These are phyloP conservation scores for Penicillium sp. DNA, from an alignment of 2,329 filamentous ascomycete genomes.

Conservation along the genomic window DNA sequence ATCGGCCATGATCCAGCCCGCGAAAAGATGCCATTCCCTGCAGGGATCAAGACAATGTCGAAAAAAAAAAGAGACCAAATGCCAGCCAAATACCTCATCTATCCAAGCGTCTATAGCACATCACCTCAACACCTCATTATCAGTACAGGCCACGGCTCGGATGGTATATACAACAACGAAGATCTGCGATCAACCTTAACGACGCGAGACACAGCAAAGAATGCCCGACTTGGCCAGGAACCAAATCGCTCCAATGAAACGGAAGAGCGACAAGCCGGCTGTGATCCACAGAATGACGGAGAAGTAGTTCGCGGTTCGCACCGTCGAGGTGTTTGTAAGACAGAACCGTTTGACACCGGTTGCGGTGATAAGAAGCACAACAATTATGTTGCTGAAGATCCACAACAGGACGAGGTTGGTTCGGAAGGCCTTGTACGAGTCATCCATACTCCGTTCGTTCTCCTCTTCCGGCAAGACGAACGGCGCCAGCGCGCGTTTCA, in stretches of 20 bases:
- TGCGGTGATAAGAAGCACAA: slow-evolving; percentile 83
- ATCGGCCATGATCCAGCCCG: slow-evolving; percentile 5
- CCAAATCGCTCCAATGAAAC: slow-evolving; percentile 87
- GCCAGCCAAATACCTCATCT: neutral
- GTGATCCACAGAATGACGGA: slow-evolving; percentile 85
- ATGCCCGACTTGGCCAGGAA: slow-evolving; percentile 92
- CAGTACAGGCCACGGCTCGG: slow-evolving; percentile 3
- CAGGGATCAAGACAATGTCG: neutral
- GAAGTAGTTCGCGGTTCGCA: slow-evolving; percentile 85
- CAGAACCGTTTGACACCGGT: slow-evolving; percentile 79
- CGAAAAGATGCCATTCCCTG: neutral
- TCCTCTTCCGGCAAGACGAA: slow-evolving; percentile 73
- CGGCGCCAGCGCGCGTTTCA: slow-evolving; percentile 84
- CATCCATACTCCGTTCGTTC: slow-evolving; percentile 84
- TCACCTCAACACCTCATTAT: slow-evolving; percentile 7
- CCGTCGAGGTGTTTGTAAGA: slow-evolving; percentile 68
- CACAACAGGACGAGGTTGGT: slow-evolving; percentile 86
- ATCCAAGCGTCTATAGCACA: slow-evolving; percentile 14
- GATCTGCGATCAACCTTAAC: slow-evolving; percentile 43
- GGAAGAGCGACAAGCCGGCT: slow-evolving; percentile 75
- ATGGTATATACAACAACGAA: slow-evolving; percentile 16
- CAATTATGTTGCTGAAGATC: slow-evolving; percentile 87
- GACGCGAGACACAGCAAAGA: slow-evolving; percentile 88
- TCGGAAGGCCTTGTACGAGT: slow-evolving; percentile 98
- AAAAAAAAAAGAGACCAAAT: neutral